phyloP scores from a whole-genome alignment of 2,329 filamentous ascomycete species.

The Berkeleyomyces rouxiae region DNA sequence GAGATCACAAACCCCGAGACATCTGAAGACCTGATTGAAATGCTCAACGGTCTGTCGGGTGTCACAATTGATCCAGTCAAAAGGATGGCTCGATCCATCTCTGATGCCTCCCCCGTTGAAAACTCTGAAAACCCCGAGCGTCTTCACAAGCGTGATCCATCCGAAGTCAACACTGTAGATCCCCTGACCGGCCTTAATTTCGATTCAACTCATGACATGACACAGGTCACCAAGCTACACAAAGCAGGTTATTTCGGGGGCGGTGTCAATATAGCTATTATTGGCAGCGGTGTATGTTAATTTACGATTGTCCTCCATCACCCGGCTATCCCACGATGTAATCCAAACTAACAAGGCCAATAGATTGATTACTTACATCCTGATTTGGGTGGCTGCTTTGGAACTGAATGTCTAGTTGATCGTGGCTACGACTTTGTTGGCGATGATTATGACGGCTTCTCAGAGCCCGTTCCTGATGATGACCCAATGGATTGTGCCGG shows the following conservation, averaged over 20 bases:
- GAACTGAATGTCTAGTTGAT: constrained; percentile 38
- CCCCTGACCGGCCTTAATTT: constrained; percentile 8
- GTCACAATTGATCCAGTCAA: no score
- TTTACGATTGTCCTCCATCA: no score
- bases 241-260: constrained; percentile 31
- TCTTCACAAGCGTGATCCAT: no score
- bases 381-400: constrained; percentile 48
- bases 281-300: constrained; percentile 36
- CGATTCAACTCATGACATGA: constrained; percentile 37
- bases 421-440: constrained; percentile 43
- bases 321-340: no score
- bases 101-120: no score
- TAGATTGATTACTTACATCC: constrained; percentile 46
- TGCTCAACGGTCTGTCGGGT: no score
- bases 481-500: constrained; percentile 41
- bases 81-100: no score
- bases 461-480: constrained; percentile 25
- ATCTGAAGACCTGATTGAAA: constrained; percentile 25
- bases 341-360: no score
- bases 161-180: background rate
- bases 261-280: constrained; percentile 35
- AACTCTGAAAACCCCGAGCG: no score
- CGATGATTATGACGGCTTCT: constrained; percentile 27
- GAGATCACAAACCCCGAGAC: constrained; percentile 30
- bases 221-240: constrained; percentile 36